Base-by-base conservation (phyloP, 2,329 filamentous ascomycete species). In the Coniella lustricola region DNA sequence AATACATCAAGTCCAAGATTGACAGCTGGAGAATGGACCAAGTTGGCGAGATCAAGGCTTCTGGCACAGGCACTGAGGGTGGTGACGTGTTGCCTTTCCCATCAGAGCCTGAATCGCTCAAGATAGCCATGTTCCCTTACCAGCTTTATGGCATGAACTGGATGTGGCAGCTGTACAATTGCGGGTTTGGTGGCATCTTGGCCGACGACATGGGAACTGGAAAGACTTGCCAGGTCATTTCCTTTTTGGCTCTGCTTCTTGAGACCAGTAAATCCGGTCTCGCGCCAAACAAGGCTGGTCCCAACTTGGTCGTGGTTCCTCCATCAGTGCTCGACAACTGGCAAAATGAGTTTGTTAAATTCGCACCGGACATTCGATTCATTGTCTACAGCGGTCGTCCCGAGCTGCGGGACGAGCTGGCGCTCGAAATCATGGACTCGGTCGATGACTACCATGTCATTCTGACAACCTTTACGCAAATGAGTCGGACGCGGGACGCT, bases 181-280 rank as follows among this genome's bases (percentile, higher is more conserved):
- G 87, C 50, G 76, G 82, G 22, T 77, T 94, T 44, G 91, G 88
- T 39, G 91, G 90, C 54, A 97, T 98, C 49, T 73, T 98, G 16
- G 93, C 93, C 2, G 93, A 98, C 62, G 93, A 98, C 62, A 98
- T 98, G 93, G 93, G 87, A 44, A 72, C 91, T 35, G 93, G 93
- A 39, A 98, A 98, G 73, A 98, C 93, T 0, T 96, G 90, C 59
- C 91, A 98, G 61, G 89, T 97, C 53, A 95, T 98, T 57, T 83
- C 89, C 0, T 89, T 98, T 59, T 75, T 98, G 39, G 86, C 89
- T 14, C 84, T 95, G 58, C 72, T 98, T 21, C 81, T 87, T 14
- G 81, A 90, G 60, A 79, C 79, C 25, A 80, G 73, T 51, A 61
- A 72, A 5, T 53, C 57, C 3, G 53, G 55, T 3, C 53, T 53